Conservation (phyloP, 495 filamentous ascomycete species). For the Pseudoneurospora amorphoporcata region DNA sequence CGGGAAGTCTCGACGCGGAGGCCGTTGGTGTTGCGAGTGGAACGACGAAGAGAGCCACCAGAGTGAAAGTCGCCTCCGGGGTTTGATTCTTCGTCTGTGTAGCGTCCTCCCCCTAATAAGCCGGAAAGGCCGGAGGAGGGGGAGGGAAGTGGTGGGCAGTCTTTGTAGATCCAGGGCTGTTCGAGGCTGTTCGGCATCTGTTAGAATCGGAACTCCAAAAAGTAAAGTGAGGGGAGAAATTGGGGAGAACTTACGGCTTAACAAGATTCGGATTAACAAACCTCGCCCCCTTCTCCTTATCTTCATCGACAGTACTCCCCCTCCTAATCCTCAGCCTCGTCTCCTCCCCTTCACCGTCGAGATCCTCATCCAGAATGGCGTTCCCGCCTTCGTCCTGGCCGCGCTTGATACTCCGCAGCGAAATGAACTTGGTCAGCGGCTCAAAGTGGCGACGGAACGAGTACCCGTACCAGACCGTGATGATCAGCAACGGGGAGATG, state of each 20-base stretch:
- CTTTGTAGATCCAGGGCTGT: slow-evolving; percentile 43
- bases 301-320: slow-evolving; percentile 52
- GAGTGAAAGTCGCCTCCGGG: neutral
- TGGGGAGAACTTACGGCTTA: slow-evolving; percentile 39
- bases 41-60: neutral
- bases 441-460: slow-evolving; percentile 66
- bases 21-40: neutral
- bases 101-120: neutral
- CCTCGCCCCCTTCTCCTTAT: slow-evolving; percentile 49
- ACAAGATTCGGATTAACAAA: slow-evolving; percentile 73
- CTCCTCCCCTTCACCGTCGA: slow-evolving; percentile 21
- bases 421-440: slow-evolving; percentile 84
- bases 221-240: neutral
- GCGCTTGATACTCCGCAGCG: slow-evolving; percentile 68
- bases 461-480: slow-evolving; percentile 77
- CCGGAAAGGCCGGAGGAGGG: neutral
- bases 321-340: slow-evolving; percentile 24
- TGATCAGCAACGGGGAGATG: slow-evolving; percentile 63
- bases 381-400: slow-evolving; percentile 34
- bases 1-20: neutral
- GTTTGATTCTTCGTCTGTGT: neutral
- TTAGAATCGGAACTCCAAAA: slow-evolving; percentile 5
- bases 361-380: slow-evolving; percentile 28
- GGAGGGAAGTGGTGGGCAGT: slow-evolving; percentile 29
- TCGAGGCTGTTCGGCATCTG: slow-evolving; percentile 23